Evolutionary conservation across 768 basidiomycete species (phyloP), one percentile per base, ranked within the genome.

Genomic region (Lactifluus hygrophoroides): DNA sequence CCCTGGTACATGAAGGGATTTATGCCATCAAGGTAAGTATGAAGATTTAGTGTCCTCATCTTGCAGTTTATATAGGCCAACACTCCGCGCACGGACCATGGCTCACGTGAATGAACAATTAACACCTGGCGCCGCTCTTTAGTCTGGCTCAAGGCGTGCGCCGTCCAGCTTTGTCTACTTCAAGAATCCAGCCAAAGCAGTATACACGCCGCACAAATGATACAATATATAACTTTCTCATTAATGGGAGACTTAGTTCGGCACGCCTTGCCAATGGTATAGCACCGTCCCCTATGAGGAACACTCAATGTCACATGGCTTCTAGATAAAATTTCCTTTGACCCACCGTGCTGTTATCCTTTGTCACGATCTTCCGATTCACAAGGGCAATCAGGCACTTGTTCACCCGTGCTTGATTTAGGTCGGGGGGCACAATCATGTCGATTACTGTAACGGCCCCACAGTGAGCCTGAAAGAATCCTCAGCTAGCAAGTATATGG

Each of bases 371-470:
- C 68, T 94, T 95, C 49, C 90, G 79, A 67, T 86, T 87, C 4
- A 94, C 92, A 7, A 97, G 75, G 2, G 92, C 90, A 52, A 97
- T 92, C 37, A 97, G 76, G 65, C 92, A 95, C 69, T 92, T 94
- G 71, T 96, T 95, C 42, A 92, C 94, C 43, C 89, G 80, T 8
- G 92, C 88, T 74, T 95, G 93, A 52, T 85, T 90, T 37, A 95
- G 78, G 62, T 92, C 89, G 0, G 91, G 90, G 2, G 84, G 84
- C 42, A 76, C 78, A 64, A 94, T 80, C 54, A 94, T 77, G 56
- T 91, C 88, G 30, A 79, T 72, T 23, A 94, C 93, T 95, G 65
- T 3, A 46, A 23, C 13, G 21, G 21, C 19, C 28, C 4, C 5
- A 9, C 10, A 21, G 13, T 51, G 38, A 21, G 51, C 37, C 51